Conservation (phyloP, 2,329 filamentous ascomycete species). For the Fonsecaea erecta region DNA sequence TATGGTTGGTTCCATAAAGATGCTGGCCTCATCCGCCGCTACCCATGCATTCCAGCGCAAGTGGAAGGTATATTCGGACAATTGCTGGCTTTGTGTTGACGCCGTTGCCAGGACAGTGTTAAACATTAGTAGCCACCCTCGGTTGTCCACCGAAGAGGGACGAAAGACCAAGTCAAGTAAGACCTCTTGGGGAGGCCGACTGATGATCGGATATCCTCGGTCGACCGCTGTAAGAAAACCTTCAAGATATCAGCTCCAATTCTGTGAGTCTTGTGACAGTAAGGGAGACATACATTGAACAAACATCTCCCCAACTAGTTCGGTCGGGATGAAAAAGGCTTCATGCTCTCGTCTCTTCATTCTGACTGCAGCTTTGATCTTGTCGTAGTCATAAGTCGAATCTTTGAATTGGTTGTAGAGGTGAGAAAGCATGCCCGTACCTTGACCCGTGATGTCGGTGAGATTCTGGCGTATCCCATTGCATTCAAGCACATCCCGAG, state of each 20-base stretch:
- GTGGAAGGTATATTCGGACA: constrained; percentile 11
- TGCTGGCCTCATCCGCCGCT: constrained; percentile 15
- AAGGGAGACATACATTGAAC: not conserved
- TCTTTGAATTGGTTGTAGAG: constrained; percentile 4
- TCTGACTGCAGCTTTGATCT: constrained; percentile 12
- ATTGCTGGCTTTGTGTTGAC: constrained; percentile 1
- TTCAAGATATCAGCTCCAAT: not conserved
- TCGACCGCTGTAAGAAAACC: not conserved
- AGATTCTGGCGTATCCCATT: not conserved
- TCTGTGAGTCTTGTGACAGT: not conserved
- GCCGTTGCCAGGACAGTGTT: constrained; percentile 16
- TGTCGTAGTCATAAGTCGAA: constrained; percentile 14
- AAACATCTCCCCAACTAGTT: constrained; percentile 3
- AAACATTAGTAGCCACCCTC: constrained; percentile 11
- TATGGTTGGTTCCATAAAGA: constrained; percentile 9
- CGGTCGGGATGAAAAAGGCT: constrained; percentile 10
- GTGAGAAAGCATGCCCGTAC: constrained; percentile 7
- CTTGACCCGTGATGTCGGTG: not conserved
- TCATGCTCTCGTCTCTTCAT: constrained; percentile 4
- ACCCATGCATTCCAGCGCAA: constrained; percentile 14
- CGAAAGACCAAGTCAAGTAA: constrained; percentile 11
- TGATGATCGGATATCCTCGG: constrained; percentile 1
- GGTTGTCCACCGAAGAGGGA: constrained; percentile 5
- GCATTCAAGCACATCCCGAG: not conserved
- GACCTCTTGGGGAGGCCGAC: constrained; percentile 2